Base-by-base conservation (phyloP, 2,329 filamentous ascomycete species). In the Chaetomium sp. region DNA sequence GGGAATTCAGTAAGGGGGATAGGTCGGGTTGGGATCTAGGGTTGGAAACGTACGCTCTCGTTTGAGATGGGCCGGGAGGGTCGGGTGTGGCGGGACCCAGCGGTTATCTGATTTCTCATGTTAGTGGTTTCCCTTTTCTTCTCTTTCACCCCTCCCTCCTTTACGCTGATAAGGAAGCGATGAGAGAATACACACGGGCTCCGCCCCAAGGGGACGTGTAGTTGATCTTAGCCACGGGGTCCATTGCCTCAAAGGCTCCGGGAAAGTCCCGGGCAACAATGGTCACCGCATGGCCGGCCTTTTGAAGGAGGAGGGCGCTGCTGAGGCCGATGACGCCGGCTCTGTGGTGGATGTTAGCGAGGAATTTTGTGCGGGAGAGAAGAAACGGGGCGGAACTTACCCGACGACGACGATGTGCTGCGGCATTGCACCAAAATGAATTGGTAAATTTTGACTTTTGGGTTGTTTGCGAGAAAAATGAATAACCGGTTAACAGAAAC, bases 131-230 rank as follows among this genome's bases (percentile, higher is more conserved):
- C 14, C 9, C 2, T 33, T 9, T 19, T 9, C 37, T n/a, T n/a
- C n/a, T n/a, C n/a, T n/a, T n/a, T n/a, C n/a, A n/a, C n/a, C n/a
- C n/a, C n/a, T n/a, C n/a, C n/a, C n/a, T n/a, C n/a, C n/a, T n/a
- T n/a, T 38, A 8, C 37, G 4, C 4, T 19, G n/a, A 9, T 32
- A 10, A 12, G 19, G 40, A 4, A 32, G 35, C 2, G 37, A 36
- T 14, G 32, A 6, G 12, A 36, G n/a, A 12, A 53, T 8, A 52
- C 40, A 35, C 56, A 61, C 57, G 62, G 37, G 79, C 79, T 9
- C 79, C 79, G 38, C 74, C 79, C 79, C 79, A 82, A 51, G 79
- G 78, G 35, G 79, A 82, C 11, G 79, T 77, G 64, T 76, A 82
- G 69, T 82, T 74, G 64, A 79, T 74, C 54, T 72, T 67, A 0